Percentiles rank a stretch among this genome's conserved stretches.
These are phyloP conservation scores for Fistulifera pelliculosa DNA, from an alignment of 108 stramenopile genomes.

Conservation along the genomic window DNA sequence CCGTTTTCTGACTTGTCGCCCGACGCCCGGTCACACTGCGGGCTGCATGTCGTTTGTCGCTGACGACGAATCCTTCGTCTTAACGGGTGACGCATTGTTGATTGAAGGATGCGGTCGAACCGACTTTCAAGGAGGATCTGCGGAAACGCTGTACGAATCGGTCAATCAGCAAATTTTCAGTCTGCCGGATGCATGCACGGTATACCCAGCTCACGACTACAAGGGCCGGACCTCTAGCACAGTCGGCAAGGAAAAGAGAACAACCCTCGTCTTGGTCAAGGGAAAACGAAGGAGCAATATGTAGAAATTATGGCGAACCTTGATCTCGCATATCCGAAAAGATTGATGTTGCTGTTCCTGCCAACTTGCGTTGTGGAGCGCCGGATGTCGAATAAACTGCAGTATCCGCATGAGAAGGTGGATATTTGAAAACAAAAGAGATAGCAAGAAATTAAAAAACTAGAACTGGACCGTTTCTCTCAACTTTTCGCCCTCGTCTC, in stretches of 20 bases:
- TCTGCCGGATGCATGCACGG: slow-evolving; percentile 55
- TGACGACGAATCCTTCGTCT: slow-evolving; percentile 73
- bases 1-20: slow-evolving; percentile 40
- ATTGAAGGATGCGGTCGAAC: slow-evolving; percentile 80
- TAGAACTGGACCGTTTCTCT: too few relatives aligned
- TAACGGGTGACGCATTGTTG: slow-evolving; percentile 85
- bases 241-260: slow-evolving; percentile 59
- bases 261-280: slow-evolving; percentile 55
- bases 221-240: slow-evolving; percentile 51
- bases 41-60: slow-evolving; percentile 75
- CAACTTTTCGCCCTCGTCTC: too few relatives aligned
- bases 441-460: too few relatives aligned
- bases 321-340: slow-evolving; percentile 70
- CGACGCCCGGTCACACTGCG: slow-evolving; percentile 88
- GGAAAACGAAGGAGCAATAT: slow-evolving; percentile 75
- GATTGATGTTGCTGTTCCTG: slow-evolving; percentile 76
- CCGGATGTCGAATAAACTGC: slow-evolving; percentile 7
- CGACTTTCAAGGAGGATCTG: slow-evolving; percentile 77
- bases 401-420: too few relatives aligned
- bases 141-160: slow-evolving; percentile 52
- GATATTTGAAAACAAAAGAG: too few relatives aligned
- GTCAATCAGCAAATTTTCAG: slow-evolving; percentile 69
- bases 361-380: slow-evolving; percentile 81
- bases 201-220: slow-evolving; percentile 91
- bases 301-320: slow-evolving; percentile 80